These are phyloP conservation scores for Onygena corvina DNA, from an alignment of 2,329 filamentous ascomycete species.

Conservation along the genomic window DNA sequence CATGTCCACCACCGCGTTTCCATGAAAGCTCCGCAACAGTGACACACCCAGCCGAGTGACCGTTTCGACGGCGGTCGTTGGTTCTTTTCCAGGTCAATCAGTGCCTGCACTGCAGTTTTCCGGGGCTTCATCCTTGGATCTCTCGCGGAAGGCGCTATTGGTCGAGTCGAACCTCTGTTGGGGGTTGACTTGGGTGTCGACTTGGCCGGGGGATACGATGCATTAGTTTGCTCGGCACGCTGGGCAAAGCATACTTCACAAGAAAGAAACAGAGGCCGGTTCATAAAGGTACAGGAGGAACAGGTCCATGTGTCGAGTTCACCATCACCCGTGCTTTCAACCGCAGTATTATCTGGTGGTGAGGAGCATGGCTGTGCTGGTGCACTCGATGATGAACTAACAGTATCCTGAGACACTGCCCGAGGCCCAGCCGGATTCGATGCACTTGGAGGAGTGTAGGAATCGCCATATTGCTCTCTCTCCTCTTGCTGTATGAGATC, in stretches of 20 bases:
- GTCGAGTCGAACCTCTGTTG: slow-evolving; percentile 8
- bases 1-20: slow-evolving; percentile 55
- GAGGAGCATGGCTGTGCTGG: slow-evolving; percentile 26
- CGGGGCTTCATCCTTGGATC: slow-evolving; percentile 13
- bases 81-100: slow-evolving; percentile 31
- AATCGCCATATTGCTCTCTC: slow-evolving; percentile 45
- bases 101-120: slow-evolving; percentile 28
- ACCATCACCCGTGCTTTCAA: slow-evolving; percentile 21
- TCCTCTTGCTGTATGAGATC: slow-evolving; percentile 78
- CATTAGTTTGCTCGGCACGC: slow-evolving; percentile 32
- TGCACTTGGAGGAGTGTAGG: slow-evolving; percentile 42
- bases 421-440: slow-evolving; percentile 41
- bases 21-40: slow-evolving; percentile 49
- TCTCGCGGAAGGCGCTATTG: not conserved
- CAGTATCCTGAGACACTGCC: not conserved
- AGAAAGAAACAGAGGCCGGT: slow-evolving; percentile 46
- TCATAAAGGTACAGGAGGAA: slow-evolving; percentile 50
- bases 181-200: not conserved
- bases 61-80: slow-evolving; percentile 35
- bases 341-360: slow-evolving; percentile 6
- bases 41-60: slow-evolving; percentile 48
- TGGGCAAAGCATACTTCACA: slow-evolving; percentile 51
- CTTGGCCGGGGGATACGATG: not conserved
- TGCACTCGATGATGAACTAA: slow-evolving; percentile 25
- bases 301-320: slow-evolving; percentile 45